Evolutionary conservation across 768 basidiomycete genomes (phyloP).

Genomic region (Termitomyces heimii): DNA sequence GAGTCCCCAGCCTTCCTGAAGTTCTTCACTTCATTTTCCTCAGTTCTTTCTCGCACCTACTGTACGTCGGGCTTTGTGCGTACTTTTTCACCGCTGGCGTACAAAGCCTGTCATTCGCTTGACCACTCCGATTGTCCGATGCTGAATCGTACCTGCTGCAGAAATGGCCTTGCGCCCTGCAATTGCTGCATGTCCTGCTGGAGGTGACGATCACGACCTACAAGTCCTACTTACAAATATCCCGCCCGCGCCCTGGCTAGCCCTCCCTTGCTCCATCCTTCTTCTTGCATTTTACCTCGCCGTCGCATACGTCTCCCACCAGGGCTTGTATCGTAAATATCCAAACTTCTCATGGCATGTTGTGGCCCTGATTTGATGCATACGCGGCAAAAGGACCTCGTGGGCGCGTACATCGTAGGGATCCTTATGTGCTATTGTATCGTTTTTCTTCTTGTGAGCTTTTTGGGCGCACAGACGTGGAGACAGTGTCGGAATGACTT

Average conservation of each 20-base stretch:
- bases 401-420: constrained; percentile 61
- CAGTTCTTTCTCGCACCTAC: constrained; percentile 55
- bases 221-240: constrained; percentile 49
- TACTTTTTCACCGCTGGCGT: constrained; percentile 57
- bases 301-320: constrained; percentile 63
- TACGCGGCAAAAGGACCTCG: constrained; percentile 27
- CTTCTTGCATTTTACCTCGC: constrained; percentile 54
- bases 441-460: constrained; percentile 45
- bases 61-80: constrained; percentile 54
- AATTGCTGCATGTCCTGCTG: constrained; percentile 51
- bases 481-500: constrained; percentile 46
- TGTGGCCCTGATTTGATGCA: no score
- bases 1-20: not conserved
- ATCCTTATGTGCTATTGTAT: constrained; percentile 46
- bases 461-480: constrained; percentile 18
- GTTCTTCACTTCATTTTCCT: not conserved
- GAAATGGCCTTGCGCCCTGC: constrained; percentile 48
- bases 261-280: constrained; percentile 40
- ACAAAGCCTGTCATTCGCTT: constrained; percentile 46
- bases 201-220: constrained; percentile 44
- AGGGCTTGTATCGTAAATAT: constrained; percentile 66
- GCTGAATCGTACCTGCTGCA: constrained; percentile 44
- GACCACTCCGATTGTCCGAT: no score
- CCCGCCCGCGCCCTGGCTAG: constrained; percentile 46
- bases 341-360: no score